Evolutionary conservation across 2,329 filamentous ascomycete species (phyloP).

Genomic region (Graphium sp.): DNA sequence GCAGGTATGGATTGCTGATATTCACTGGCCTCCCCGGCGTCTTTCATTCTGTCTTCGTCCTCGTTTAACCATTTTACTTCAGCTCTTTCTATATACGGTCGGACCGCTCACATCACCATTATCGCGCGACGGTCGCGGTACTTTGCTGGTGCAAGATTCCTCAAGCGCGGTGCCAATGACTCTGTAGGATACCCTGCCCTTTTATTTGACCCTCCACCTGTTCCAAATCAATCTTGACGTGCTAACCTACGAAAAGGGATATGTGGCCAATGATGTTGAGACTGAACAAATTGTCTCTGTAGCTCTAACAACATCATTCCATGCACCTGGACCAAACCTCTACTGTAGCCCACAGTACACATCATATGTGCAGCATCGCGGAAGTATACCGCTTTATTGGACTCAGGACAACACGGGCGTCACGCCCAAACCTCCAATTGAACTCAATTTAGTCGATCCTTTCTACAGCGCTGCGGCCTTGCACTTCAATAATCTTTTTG

Average conservation of each 20-base stretch:
- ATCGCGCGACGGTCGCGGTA: conserved; percentile 84
- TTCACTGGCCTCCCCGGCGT: too few relatives aligned
- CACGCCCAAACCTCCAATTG: conserved; percentile 89
- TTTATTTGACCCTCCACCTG: background rate
- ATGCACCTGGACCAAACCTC: conserved; percentile 70
- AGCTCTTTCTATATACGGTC: conserved; percentile 70
- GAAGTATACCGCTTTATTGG: conserved; percentile 95
- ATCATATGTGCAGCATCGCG: conserved; percentile 90
- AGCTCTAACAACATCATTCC: conserved; percentile 85
- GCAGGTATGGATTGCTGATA: too few relatives aligned
- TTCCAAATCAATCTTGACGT: too few relatives aligned
- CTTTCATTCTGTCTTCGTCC: too few relatives aligned
- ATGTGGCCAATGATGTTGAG: conserved; percentile 96
- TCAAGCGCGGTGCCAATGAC: conserved; percentile 92
- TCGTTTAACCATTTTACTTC: too few relatives aligned
- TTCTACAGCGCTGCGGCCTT: conserved; percentile 87
- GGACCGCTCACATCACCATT: conserved; percentile 79
- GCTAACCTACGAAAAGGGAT: conserved; percentile 47
- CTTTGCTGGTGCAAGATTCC: conserved; percentile 84
- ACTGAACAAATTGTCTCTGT: conserved; percentile 97
- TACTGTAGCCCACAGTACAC: conserved; percentile 87
- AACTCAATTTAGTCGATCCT: conserved; percentile 86
- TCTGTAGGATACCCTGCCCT: conserved; percentile 21
- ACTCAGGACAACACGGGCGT: conserved; percentile 92
- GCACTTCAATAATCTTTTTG: conserved; percentile 89